Conservation (phyloP, 768 basidiomycete genomes). For the Kwoniella bestiolae region DNA sequence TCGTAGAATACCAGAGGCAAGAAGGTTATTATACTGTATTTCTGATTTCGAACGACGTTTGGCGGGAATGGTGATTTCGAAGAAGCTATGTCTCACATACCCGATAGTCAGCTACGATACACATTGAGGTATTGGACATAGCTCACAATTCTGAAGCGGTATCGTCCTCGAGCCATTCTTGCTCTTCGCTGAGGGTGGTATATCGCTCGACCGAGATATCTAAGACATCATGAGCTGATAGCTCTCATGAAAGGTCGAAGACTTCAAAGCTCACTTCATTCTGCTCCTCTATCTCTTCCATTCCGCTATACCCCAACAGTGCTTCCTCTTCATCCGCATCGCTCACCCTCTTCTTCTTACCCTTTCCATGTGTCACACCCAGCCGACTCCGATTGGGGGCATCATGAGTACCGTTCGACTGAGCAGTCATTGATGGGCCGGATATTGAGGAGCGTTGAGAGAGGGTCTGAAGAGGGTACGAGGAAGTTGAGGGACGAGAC, state of each 20-base stretch:
- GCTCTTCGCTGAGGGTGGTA: background rate
- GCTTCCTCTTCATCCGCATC: constrained; percentile 45
- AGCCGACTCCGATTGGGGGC: background rate
- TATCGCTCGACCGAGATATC: background rate
- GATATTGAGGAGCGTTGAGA: constrained; percentile 38
- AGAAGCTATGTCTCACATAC: constrained; percentile 1
- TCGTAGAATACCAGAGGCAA: constrained; percentile 96
- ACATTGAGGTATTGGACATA: background rate
- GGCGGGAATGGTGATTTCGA: constrained; percentile 62
- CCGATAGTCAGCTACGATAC: background rate
- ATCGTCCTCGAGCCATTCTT: constrained; percentile 46
- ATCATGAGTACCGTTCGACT: background rate
- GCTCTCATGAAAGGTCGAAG: background rate
- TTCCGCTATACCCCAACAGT: constrained; percentile 22
- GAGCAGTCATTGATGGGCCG: constrained; percentile 19
- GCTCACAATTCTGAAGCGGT: constrained; percentile 40
- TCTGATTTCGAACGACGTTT: constrained; percentile 95
- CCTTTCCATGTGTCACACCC: constrained; percentile 15
- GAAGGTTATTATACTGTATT: constrained; percentile 97
- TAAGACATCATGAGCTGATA: background rate
- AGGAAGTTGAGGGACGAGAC: constrained; percentile 17
- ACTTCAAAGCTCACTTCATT: constrained; percentile 10
- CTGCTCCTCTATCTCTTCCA: constrained; percentile 4
- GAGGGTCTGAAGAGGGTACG: constrained; percentile 39
- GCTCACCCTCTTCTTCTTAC: constrained; percentile 50